Evolutionary conservation across 148 eudicot species (phyloP), one percentile per base, ranked within the genome.

Genomic region (Pharnaceum exiguum): DNA sequence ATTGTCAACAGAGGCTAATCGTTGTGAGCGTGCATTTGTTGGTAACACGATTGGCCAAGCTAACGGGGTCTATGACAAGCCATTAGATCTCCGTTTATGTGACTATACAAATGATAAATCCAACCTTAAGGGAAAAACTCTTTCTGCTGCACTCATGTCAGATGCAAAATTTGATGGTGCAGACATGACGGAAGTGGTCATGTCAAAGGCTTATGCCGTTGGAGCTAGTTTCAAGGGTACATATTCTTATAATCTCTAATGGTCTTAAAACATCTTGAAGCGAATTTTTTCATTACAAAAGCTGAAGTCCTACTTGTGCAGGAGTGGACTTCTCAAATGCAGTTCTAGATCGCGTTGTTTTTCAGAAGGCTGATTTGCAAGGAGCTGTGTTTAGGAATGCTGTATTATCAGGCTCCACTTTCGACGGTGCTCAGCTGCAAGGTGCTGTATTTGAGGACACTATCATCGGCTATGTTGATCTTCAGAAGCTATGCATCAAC

Each of bases 161-260:
- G 96, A 65, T 60, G 96, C 99, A 59, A 89, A 85, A 71, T 93
- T 93, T 78, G 99, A 93, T 73, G 99, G 99, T 26, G 99, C 99
- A 7, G 99, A 93, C 70, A 83, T 93, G 96, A 32, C 96, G 3
- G 99, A 93, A 70, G 99, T 93, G 18, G 77, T 93, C 46, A 93
- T 93, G 99, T 93, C 99, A 44, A 93, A 93, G 83, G 99, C 99
- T 60, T 93, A 88, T 73, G 99, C 99, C 50, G 99, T 75, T n/a
- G 90, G 95, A 73, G 99, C 95, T 31, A 93, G 99, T 71, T 93
- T 93, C 65, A 81, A 86, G 63, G 99, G 99, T 91, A 74, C 5
- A n/a, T 35, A 19, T 18, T 46, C 22, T 28, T 11, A 28, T 26
- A 10, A 26, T 9, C 21, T 2, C 1, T 33, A 35, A 35, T 35